Base-by-base conservation (phyloP, 1,284 basidiomycete genomes). In the Wolfiporia cocos region DNA sequence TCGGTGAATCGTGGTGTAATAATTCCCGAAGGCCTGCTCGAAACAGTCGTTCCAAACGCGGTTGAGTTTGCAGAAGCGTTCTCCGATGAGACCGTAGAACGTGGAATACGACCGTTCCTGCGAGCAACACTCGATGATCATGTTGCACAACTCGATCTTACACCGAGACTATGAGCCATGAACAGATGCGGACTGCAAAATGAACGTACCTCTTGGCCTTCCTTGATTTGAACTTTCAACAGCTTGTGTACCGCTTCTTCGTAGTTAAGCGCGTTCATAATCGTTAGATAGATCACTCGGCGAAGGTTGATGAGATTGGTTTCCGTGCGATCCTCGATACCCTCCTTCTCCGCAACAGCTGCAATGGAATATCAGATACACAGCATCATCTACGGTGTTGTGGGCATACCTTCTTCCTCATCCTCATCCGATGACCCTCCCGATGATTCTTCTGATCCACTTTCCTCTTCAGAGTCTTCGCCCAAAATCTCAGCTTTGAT, bases 71-170 rank as follows among this genome's bases (percentile, higher is more conserved):
- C 89, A 89, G 68, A 99, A 93, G 10, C 95, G 85, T 66, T 99
- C 95, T 41, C 92, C 93, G 54, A 97, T 80, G 26, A 97, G 81
- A 17, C 95, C 95, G 60, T 95, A 99, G 71, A 97, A 99, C 31
- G 80, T 91, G 9, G 89, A 89, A 64, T 97, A 99, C 0, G 95
- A 94, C 4, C 95, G 86, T 63, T 99, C 95, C 71, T 99, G 95
- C 2, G 95, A 99, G 62, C 95, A 99, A 84, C 95, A 99, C 60
- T 99, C 95, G 64, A 99, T 87, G 47, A 99, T 79, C 95, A 99
- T 99, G 72, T 99, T 98, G 66, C 90, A 84, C 40, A 99, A 68
- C 65, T 98, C 95, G 55, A 92, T 89, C 88, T 94, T n/a, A n/a
- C n/a, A 54, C 5, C 23, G 12, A 42, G 34, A 15, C 15, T n/a